Conservation (phyloP, 768 basidiomycete genomes). For the Pleurotus tuoliensis region DNA sequence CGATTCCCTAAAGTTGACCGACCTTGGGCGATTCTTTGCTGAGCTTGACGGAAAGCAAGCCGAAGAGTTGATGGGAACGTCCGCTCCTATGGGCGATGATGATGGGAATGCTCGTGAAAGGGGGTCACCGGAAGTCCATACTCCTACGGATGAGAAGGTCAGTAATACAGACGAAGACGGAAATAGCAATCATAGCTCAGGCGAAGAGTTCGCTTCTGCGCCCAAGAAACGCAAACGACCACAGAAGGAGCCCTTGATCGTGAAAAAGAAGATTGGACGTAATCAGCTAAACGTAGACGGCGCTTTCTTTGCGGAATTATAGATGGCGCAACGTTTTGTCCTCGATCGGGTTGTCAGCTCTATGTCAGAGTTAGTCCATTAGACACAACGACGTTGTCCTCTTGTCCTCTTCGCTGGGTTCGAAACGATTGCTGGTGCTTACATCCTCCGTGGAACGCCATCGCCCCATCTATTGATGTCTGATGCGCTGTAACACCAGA, state of each 20-base stretch:
- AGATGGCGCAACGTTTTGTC: conserved; percentile 11
- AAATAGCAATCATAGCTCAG: conserved; percentile 16
- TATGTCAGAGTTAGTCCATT: too few species aligned
- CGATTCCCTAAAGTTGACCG: conserved; percentile 78
- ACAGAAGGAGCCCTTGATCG: conserved; percentile 43
- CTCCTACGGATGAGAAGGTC: conserved; percentile 19
- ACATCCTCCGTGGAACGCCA: not conserved
- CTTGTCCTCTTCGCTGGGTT: not conserved
- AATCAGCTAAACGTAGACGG: conserved; percentile 51
- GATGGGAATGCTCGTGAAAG: conserved; percentile 42
- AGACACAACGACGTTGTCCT: not conserved
- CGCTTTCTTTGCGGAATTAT: conserved; percentile 68
- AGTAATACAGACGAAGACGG: conserved; percentile 7
- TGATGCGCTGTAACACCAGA: too few species aligned
- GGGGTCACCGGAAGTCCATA: conserved; percentile 25
- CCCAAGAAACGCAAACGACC: conserved; percentile 56
- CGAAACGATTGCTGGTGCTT: not conserved
- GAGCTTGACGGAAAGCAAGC: not conserved
- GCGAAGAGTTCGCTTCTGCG: conserved; percentile 21
- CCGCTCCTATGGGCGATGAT: conserved; percentile 22
- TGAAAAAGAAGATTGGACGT: conserved; percentile 54
- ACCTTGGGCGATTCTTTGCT: conserved; percentile 69
- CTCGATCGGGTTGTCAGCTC: too few species aligned
- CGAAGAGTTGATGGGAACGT: not conserved
- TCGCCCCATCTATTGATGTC: too few species aligned